These are phyloP conservation scores for Candida golubevii DNA, from an alignment of 805 yeast genomes.

Conservation along the genomic window DNA sequence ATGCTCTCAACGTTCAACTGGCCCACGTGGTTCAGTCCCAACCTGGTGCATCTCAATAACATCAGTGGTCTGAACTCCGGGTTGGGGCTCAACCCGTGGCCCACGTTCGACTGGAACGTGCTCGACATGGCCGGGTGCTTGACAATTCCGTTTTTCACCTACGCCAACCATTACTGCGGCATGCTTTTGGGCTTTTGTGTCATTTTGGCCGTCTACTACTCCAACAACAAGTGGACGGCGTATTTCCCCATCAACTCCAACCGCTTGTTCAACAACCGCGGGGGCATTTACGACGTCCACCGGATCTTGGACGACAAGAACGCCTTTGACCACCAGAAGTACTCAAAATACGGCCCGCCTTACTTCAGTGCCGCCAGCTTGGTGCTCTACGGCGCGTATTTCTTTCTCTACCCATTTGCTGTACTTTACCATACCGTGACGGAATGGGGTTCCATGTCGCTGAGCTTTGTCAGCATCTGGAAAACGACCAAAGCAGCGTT, in stretches of 20 bases:
- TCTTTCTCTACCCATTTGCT: conserved; percentile 53
- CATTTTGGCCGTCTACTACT: conserved; percentile 36
- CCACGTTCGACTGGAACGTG: conserved; percentile 43
- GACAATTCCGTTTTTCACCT: conserved; percentile 41
- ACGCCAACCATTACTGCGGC: conserved; percentile 38
- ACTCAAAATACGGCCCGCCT: conserved; percentile 59
- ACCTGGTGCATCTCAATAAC: conserved; percentile 37
- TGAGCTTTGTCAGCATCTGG: conserved; percentile 34
- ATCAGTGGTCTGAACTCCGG: conserved; percentile 36
- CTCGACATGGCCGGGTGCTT: conserved; percentile 36
- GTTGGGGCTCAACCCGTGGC: conserved; percentile 39
- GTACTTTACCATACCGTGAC: conserved; percentile 45
- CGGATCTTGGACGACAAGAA: conserved; percentile 42
- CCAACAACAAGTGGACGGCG: conserved; percentile 48
- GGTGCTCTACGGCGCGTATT: conserved; percentile 53
- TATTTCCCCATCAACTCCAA: conserved; percentile 53
- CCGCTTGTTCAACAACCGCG: conserved; percentile 48
- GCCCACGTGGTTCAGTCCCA: conserved; percentile 43
- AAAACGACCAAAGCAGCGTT: conserved; percentile 27
- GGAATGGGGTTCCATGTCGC: conserved; percentile 42
- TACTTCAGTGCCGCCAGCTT: conserved; percentile 60
- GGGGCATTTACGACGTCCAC: conserved; percentile 43
- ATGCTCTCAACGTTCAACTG: conserved; percentile 40
- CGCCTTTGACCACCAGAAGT: conserved; percentile 43
- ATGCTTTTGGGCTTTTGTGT: conserved; percentile 29